A percentile compares a stretch with the other conserved stretches of the same genome.
These are phyloP conservation scores for Aethionema arabicum DNA, from an alignment of 345 rosid species.

Conservation along the genomic window DNA sequence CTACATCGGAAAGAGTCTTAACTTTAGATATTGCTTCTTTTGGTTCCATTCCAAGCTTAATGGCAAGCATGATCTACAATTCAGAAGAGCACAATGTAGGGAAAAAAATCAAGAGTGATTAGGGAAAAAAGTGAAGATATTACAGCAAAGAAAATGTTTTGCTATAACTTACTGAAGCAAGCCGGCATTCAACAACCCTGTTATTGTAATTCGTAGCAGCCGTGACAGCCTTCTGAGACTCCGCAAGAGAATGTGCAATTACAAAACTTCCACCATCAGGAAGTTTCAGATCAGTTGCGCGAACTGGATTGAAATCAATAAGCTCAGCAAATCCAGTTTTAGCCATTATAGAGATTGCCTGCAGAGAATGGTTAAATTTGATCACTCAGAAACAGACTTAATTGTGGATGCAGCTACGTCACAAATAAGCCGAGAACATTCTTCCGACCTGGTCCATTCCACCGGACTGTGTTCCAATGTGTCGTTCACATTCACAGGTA, in stretches of 20 bases:
- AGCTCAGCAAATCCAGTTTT: slow-evolving; percentile 97
- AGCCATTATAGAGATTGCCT: slow-evolving; percentile 99
- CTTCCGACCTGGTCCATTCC: slow-evolving; percentile 94
- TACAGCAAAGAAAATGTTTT: background rate
- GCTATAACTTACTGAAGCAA: slow-evolving; percentile 73
- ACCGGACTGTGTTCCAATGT: slow-evolving; percentile 97
- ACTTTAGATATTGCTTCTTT: slow-evolving; percentile 67
- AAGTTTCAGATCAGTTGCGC: slow-evolving; percentile 94
- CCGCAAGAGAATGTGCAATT: slow-evolving; percentile 91
- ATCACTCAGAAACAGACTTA: slow-evolving; percentile 9
- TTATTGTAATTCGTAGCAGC: slow-evolving; percentile 95
- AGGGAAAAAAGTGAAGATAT: slow-evolving; percentile 1
- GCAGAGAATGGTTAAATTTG: slow-evolving; percentile 8
- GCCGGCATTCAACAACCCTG: slow-evolving; percentile 94
- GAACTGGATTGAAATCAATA: slow-evolving; percentile 96
- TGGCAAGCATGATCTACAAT: slow-evolving; percentile 76
- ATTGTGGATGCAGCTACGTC: background rate
- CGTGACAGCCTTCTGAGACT: slow-evolving; percentile 95
- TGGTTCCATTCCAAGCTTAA: slow-evolving; percentile 84
- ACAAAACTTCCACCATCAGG: slow-evolving; percentile 95
- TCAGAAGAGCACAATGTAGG: slow-evolving; percentile 24
- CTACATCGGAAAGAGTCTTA: slow-evolving; percentile 92
- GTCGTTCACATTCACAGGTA: slow-evolving; percentile 92
- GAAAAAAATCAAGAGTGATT: slow-evolving; percentile 11
- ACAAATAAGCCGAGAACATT: background rate